A percentile compares a stretch with the other conserved stretches of the same genome.
phyloP scores from a whole-genome alignment of 306 rosid species.

The Luffa aegyptiaca region DNA sequence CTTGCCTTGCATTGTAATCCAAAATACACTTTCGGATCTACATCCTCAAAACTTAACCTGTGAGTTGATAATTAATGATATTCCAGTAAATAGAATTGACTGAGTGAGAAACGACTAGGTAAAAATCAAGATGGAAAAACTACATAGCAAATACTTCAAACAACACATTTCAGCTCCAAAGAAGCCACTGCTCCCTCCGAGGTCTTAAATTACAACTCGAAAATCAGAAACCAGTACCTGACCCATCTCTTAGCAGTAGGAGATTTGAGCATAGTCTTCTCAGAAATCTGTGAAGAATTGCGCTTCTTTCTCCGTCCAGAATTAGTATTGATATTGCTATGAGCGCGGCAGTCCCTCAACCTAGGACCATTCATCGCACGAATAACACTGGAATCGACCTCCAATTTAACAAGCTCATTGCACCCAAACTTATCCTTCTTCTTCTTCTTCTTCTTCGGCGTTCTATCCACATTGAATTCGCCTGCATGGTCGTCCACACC shows the following conservation, averaged over 20 bases:
- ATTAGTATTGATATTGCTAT: conserved; percentile 7
- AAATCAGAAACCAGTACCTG: conserved; percentile 27
- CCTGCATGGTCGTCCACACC: background rate
- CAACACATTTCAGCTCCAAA: background rate
- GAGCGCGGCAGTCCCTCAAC: conserved; percentile 62
- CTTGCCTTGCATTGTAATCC: conserved; percentile 96
- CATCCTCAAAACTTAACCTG: conserved; percentile 69
- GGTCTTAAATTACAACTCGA: background rate
- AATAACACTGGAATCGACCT: conserved; percentile 47
- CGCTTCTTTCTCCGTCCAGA: conserved; percentile 26
- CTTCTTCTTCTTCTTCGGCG: conserved; percentile 21
- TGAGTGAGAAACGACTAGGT: background rate
- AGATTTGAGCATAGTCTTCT: conserved; percentile 32
- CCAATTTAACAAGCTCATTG: conserved; percentile 58
- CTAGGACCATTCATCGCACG: conserved; percentile 44
- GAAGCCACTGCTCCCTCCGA: background rate
- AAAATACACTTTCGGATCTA: conserved; percentile 55
- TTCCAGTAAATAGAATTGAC: background rate
- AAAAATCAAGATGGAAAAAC: background rate
- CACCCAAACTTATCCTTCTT: conserved; percentile 42
- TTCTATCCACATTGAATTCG: conserved; percentile 11
- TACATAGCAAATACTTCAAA: background rate
- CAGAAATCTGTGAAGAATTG: conserved; percentile 25
- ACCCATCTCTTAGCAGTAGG: conserved; percentile 67
- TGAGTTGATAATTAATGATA: conserved; percentile 15